Conservation (phyloP, 805 yeast species). For the Starmerella sp. region DNA sequence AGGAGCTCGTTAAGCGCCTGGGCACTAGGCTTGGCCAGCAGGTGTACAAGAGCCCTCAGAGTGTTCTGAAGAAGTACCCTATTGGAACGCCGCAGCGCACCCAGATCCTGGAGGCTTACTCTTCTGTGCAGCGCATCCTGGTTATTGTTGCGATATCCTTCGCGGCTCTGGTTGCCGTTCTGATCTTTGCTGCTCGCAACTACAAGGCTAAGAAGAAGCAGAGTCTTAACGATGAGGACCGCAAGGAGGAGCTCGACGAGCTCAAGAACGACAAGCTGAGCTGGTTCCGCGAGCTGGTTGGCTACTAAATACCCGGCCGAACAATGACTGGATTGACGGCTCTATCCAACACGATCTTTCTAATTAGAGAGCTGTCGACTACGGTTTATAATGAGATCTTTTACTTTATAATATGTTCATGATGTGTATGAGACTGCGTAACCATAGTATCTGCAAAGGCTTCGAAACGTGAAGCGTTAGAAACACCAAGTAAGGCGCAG, state of each 20-base stretch:
- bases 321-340: not conserved
- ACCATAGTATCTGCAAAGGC: too few species aligned
- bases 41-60: conserved; percentile 47
- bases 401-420: too few species aligned
- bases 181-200: conserved; percentile 6
- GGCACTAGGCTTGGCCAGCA: conserved; percentile 32
- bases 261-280: not conserved
- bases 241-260: conserved; percentile 7
- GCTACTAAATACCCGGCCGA: not conserved
- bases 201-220: conserved; percentile 7
- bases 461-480: too few species aligned
- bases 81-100: conserved; percentile 55
- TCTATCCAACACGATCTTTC: not conserved
- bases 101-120: conserved; percentile 47
- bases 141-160: conserved; percentile 44
- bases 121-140: conserved; percentile 46
- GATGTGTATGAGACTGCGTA: too few species aligned
- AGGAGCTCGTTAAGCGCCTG: conserved; percentile 32
- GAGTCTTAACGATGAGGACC: conserved; percentile 15
- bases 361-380: not conserved
- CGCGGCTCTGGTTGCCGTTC: conserved; percentile 27
- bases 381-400: too few species aligned
- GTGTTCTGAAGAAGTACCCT: conserved; percentile 36
- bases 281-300: conserved; percentile 1
- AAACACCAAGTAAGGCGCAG: too few species aligned